phyloP scores from a whole-genome alignment of 192 early-diverging fungal genomes.

The Rhizophagus prolifer region DNA sequence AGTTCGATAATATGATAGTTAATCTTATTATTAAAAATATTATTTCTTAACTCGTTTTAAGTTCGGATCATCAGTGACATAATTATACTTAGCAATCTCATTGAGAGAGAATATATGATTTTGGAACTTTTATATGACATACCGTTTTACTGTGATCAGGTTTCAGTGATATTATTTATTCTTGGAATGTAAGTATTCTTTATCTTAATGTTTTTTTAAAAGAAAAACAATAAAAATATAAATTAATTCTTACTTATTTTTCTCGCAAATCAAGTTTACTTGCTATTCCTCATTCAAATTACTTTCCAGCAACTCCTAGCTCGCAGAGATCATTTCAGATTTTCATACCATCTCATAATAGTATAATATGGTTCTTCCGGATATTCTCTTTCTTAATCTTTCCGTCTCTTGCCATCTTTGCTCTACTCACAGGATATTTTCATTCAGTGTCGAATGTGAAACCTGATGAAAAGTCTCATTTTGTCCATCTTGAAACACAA shows the following conservation, averaged over 20 bases:
- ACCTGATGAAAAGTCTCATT: not conserved
- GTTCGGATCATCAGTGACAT: not conserved
- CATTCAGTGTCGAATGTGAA: not conserved
- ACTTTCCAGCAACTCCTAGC: not conserved
- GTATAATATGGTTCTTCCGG: constrained; percentile 5
- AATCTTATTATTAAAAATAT: not conserved
- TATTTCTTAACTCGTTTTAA: not conserved
- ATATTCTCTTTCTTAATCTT: not conserved
- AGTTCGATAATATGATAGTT: not conserved
- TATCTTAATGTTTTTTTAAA: not conserved
- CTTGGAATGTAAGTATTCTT: constrained; percentile 1
- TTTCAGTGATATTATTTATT: constrained; percentile 3
- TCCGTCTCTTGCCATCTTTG: constrained; percentile 7
- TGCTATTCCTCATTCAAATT: not conserved
- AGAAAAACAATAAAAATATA: not conserved
- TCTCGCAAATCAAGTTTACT: not conserved
- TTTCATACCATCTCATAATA: constrained; percentile 2
- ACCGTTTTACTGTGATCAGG: constrained; percentile 10
- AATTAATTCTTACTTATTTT: not conserved
- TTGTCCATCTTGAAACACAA: not conserved
- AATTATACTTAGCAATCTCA: not conserved
- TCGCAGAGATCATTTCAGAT: not conserved
- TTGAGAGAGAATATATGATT: not conserved
- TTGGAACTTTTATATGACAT: constrained; percentile 4
- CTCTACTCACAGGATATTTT: constrained; percentile 6